A percentile compares a stretch with the other conserved stretches of the same genome.
Evolutionary conservation across 495 filamentous ascomycete species (phyloP).

Genomic region (Penicillium subrubescens): DNA sequence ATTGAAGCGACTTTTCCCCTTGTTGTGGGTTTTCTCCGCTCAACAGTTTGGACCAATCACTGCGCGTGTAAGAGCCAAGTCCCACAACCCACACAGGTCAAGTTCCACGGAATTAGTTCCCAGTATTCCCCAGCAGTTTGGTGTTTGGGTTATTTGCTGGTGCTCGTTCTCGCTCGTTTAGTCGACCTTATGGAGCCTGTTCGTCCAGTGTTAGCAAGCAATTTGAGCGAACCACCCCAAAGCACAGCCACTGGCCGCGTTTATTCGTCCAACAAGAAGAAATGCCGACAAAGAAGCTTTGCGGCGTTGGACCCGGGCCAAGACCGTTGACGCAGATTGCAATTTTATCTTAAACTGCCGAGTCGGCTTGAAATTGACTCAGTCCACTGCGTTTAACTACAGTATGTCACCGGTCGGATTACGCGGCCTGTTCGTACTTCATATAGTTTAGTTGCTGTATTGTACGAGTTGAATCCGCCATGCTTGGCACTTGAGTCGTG

Average conservation of each 20-base stretch:
- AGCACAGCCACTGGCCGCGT: neutral
- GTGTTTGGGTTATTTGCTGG: neutral
- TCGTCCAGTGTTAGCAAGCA: neutral
- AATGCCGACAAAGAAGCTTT: slow-evolving; percentile 4
- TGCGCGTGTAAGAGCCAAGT: neutral
- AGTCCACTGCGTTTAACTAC: neutral
- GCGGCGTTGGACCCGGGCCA: slow-evolving; percentile 7
- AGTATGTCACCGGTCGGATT: neutral
- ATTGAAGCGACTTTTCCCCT: neutral
- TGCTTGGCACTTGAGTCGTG: neutral
- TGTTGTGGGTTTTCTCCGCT: neutral
- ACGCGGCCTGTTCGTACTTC: neutral
- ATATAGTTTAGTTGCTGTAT: neutral
- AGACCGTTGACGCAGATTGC: neutral
- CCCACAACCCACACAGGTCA: neutral
- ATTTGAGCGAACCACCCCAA: neutral
- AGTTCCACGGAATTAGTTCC: neutral
- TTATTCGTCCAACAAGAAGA: slow-evolving; percentile 3
- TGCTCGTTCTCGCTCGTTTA: neutral
- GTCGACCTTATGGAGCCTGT: neutral
- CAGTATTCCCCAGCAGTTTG: neutral
- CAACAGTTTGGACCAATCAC: neutral
- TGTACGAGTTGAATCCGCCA: neutral
- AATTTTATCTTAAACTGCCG: neutral
- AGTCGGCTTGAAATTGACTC: neutral